phyloP scores from a whole-genome alignment of 2,329 filamentous ascomycete genomes.

The Tolypocladium ovalisporum region DNA sequence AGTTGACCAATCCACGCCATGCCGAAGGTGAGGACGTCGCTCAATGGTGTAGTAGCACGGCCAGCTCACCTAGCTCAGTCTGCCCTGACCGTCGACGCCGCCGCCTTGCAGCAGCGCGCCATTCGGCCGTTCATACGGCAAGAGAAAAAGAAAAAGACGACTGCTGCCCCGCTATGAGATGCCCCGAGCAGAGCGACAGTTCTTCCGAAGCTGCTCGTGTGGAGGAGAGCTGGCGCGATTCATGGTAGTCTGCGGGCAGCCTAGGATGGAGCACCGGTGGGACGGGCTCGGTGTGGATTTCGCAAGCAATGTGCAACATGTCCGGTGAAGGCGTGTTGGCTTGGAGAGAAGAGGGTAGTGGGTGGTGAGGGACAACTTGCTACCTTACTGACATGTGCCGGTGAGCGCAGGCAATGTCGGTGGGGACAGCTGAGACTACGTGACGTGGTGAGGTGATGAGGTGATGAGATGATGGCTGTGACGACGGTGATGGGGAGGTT shows the following conservation, averaged over 20 bases:
- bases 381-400: not conserved
- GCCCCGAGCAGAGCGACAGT: not conserved
- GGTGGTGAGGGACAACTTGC: not conserved
- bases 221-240: too few species aligned
- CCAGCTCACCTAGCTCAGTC: not conserved
- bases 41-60: not conserved
- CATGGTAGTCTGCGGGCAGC: not conserved
- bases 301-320: not conserved
- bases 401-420: not conserved
- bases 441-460: not conserved
- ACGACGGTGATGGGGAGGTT: not conserved
- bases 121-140: not conserved
- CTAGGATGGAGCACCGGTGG: not conserved
- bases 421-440: not conserved
- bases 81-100: not conserved
- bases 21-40: not conserved
- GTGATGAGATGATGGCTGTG: not conserved
- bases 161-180: not conserved
- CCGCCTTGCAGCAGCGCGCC: not conserved
- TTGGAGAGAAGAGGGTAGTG: not conserved
- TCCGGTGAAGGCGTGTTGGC: not conserved
- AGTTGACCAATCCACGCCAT: not conserved
- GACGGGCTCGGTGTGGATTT: not conserved
- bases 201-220: too few species aligned
- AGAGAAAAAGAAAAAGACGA: not conserved